Evolutionary conservation across 1,139 yeast species (phyloP).

Genomic region (Meyerozyma carpophila): DNA sequence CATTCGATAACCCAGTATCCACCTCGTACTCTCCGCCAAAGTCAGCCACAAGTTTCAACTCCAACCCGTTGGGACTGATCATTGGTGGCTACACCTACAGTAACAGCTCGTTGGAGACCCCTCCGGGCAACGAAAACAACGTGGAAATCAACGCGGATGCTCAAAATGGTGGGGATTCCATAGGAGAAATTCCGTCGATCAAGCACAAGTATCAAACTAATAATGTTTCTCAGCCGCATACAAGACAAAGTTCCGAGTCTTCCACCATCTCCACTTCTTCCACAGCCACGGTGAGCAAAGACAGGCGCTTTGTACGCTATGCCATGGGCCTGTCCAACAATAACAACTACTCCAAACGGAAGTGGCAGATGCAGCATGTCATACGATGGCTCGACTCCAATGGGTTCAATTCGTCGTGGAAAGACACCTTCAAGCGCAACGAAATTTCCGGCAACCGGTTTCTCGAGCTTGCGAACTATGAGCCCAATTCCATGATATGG

Average conservation of each 20-base stretch:
- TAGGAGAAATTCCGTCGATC: conserved; percentile 1
- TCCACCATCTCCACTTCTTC: conserved; percentile 30
- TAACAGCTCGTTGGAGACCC: conserved; percentile 18
- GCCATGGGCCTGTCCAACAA: conserved; percentile 31
- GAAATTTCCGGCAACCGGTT: conserved; percentile 62
- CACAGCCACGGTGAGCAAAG: conserved; percentile 26
- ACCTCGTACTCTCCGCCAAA: conserved; percentile 4
- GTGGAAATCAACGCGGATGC: neutral
- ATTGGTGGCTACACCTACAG: conserved; percentile 28
- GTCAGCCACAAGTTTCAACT: conserved; percentile 9
- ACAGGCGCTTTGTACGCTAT: conserved; percentile 38
- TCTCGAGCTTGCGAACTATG: conserved; percentile 64
- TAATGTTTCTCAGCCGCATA: conserved; percentile 14
- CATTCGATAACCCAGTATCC: neutral
- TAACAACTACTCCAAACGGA: conserved; percentile 16
- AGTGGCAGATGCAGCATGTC: conserved; percentile 71
- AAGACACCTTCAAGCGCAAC: conserved; percentile 52
- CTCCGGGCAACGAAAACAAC: conserved; percentile 2
- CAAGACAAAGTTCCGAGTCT: conserved; percentile 34
- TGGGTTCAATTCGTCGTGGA: conserved; percentile 72
- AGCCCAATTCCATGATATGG: conserved; percentile 44
- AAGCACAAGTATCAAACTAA: conserved; percentile 1
- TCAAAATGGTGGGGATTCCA: conserved; percentile 1
- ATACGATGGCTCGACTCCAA: conserved; percentile 61
- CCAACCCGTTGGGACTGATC: conserved; percentile 24